A percentile compares a stretch with the other conserved stretches of the same genome.
phyloP scores from a whole-genome alignment of 1,139 yeast genomes.

The Hansenula sp. region DNA sequence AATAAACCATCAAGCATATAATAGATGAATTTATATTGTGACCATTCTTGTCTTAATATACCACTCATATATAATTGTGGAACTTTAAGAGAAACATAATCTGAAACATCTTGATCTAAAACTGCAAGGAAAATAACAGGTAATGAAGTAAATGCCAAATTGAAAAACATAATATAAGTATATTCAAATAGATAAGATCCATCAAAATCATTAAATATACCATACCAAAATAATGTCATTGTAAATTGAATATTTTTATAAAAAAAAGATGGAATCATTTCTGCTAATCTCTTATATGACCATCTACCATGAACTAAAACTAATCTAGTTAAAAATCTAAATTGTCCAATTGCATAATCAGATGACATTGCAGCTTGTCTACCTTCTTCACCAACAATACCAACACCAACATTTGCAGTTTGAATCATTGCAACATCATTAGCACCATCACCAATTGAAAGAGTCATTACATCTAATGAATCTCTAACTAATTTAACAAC shows the following conservation, averaged over 20 bases:
- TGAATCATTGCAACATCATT: constrained; percentile 99
- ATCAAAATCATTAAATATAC: constrained; percentile 79
- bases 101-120: constrained; percentile 90
- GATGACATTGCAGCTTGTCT: constrained; percentile 99
- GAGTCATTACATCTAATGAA: constrained; percentile 78
- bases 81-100: constrained; percentile 71
- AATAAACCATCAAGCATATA: constrained; percentile 87
- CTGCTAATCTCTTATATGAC: constrained; percentile 88
- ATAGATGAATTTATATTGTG: constrained; percentile 70
- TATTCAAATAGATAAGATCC: constrained; percentile 90
- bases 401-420: constrained; percentile 97
- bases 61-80: constrained; percentile 90
- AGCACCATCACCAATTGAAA: constrained; percentile 97
- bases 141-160: constrained; percentile 89
- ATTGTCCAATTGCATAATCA: constrained; percentile 97
- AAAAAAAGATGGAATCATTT: constrained; percentile 92
- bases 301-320: constrained; percentile 92
- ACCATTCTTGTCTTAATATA: constrained; percentile 79
- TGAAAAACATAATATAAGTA: constrained; percentile 88
- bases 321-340: constrained; percentile 74
- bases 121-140: constrained; percentile 90
- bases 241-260: constrained; percentile 91
- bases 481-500: constrained; percentile 85
- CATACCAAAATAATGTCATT: constrained; percentile 88
- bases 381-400: constrained; percentile 98